Conservation (phyloP, 2,329 filamentous ascomycete species). For the Talaromyces sp. region DNA sequence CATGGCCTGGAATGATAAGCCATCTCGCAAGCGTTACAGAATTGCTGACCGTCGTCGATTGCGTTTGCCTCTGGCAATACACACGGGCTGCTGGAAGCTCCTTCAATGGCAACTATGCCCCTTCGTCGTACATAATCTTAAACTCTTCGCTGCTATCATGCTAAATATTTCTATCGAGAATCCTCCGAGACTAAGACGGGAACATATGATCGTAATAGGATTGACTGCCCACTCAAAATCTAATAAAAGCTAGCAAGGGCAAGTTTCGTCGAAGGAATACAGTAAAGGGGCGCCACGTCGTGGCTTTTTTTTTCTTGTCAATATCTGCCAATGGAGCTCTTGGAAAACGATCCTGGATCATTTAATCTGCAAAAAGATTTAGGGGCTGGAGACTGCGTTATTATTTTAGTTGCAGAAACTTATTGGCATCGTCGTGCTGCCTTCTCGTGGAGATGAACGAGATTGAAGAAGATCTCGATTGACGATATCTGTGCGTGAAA, state of each 20-base stretch:
- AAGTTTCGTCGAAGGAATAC: no score
- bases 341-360: no score
- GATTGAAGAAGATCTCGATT: background rate
- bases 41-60: background rate
- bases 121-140: background rate
- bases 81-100: conserved; percentile 9
- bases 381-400: background rate
- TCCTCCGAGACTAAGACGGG: background rate
- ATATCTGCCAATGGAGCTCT: no score
- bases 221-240: no score
- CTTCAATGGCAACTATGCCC: conserved; percentile 1
- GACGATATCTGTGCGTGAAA: background rate
- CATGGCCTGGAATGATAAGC: no score
- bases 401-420: background rate
- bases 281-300: no score
- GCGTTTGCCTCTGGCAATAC: background rate
- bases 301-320: no score
- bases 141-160: background rate
- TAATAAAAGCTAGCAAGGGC: no score
- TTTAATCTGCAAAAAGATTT: no score
- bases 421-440: conserved; percentile 8
- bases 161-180: background rate
- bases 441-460: background rate
- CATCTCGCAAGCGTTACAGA: no score
- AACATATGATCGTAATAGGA: background rate